A percentile compares a stretch with the other conserved stretches of the same genome.
Conservation (phyloP, 192 early-diverging fungal species). For the Chytriomyces sp. region DNA sequence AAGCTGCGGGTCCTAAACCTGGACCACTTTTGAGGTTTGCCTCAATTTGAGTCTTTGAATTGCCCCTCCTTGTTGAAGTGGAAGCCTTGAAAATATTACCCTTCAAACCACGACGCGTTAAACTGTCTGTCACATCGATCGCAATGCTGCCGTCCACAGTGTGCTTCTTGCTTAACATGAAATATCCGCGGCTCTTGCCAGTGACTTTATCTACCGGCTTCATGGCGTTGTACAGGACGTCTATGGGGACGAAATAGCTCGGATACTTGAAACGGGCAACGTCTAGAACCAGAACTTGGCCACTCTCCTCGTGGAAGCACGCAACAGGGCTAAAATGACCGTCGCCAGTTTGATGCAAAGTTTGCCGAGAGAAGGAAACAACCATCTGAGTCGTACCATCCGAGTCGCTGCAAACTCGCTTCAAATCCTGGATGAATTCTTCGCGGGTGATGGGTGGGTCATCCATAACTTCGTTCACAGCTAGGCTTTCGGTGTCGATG, state of each 20-base stretch:
- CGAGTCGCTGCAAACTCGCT: slow-evolving; percentile 62
- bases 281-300: slow-evolving; percentile 83
- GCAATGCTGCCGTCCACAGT: slow-evolving; percentile 42
- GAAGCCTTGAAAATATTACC: background rate
- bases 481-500: background rate
- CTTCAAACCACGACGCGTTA: background rate
- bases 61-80: background rate
- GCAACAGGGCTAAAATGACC: slow-evolving; percentile 94
- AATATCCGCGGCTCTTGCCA: slow-evolving; percentile 81
- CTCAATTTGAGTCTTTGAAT: background rate
- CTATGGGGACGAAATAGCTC: slow-evolving; percentile 75
- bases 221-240: slow-evolving; percentile 78
- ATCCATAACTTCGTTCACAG: too few relatives aligned
- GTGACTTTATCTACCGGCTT: slow-evolving; percentile 82
- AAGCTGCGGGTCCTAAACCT: background rate
- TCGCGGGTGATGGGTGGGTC: slow-evolving; percentile 47
- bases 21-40: background rate
- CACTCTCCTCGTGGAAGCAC: slow-evolving; percentile 71
- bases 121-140: background rate
- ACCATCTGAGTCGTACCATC: slow-evolving; percentile 80
- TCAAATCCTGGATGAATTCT: slow-evolving; percentile 81
- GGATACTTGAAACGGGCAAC: slow-evolving; percentile 92
- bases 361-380: slow-evolving; percentile 76
- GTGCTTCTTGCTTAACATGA: slow-evolving; percentile 60
- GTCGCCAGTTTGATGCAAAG: slow-evolving; percentile 87